Evolutionary conservation across 176 grass and related monocot species (phyloP).

Genomic region (Phoenix roebelenii): DNA sequence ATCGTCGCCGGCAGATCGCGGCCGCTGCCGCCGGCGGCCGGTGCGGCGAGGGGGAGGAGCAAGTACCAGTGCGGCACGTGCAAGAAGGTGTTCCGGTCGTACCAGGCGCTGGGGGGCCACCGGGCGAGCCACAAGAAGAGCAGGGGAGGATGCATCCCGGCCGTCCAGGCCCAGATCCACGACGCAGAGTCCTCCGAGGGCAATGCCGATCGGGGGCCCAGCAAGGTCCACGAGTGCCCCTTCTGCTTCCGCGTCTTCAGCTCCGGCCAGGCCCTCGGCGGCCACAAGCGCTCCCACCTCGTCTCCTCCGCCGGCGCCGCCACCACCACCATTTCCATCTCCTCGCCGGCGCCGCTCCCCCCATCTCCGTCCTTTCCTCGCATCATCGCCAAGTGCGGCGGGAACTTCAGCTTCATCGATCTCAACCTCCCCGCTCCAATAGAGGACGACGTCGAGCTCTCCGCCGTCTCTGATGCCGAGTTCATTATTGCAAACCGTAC

Average conservation of each 20-base stretch:
- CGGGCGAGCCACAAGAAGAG: slow-evolving; percentile 73
- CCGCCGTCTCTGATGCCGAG: slow-evolving; percentile 70
- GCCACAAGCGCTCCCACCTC: slow-evolving; percentile 76
- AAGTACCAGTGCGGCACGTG: slow-evolving; percentile 58
- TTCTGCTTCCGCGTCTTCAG: slow-evolving; percentile 74
- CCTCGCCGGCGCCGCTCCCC: neutral
- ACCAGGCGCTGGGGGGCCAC: slow-evolving; percentile 79
- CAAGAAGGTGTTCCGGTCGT: slow-evolving; percentile 73
- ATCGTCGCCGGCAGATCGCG: slow-evolving; percentile 29
- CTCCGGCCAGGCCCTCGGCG: slow-evolving; percentile 84
- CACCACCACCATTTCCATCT: neutral
- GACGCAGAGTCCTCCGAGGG: too few relatives aligned
- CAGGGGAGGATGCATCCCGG: slow-evolving; percentile 44
- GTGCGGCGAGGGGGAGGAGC: slow-evolving; percentile 10
- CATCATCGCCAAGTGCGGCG: slow-evolving; percentile 21
- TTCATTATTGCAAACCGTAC: slow-evolving; percentile 18
- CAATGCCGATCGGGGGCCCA: neutral
- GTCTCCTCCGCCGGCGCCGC: neutral
- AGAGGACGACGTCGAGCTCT: slow-evolving; percentile 86
- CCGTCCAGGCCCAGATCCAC: neutral
- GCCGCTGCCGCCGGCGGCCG: neutral
- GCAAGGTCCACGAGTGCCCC: slow-evolving; percentile 55
- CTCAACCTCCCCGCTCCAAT: slow-evolving; percentile 64
- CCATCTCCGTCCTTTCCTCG: neutral
- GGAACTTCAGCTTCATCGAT: slow-evolving; percentile 45